Percentiles rank a stretch among this genome's conserved stretches.
These are phyloP conservation scores for Paraleonurus japonicus DNA, from an alignment of 257 asterid genomes.

Conservation along the genomic window DNA sequence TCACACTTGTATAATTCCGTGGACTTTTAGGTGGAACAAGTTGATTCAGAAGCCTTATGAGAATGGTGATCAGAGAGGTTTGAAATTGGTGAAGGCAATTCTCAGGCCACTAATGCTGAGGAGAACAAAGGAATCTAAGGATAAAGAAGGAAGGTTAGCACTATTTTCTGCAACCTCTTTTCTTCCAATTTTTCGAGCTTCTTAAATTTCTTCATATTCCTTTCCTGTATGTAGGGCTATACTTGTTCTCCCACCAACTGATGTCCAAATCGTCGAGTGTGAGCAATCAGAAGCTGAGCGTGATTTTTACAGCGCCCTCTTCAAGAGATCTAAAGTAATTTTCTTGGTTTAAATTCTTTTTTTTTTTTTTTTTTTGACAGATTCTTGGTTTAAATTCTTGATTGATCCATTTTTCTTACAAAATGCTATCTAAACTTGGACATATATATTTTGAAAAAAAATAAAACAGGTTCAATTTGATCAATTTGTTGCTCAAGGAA, in stretches of 20 bases:
- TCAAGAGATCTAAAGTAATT: slow-evolving; percentile 77
- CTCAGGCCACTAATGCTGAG: slow-evolving; percentile 78
- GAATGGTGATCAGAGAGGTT: slow-evolving; percentile 68
- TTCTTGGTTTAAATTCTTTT: background rate
- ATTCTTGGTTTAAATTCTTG: background rate
- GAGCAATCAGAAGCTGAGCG: slow-evolving; percentile 71
- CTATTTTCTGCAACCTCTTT: background rate
- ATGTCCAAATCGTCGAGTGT: slow-evolving; percentile 60
- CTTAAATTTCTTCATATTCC: background rate
- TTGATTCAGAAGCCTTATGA: slow-evolving; percentile 79
- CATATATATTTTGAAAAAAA: slow-evolving; percentile 10
- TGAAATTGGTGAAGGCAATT: slow-evolving; percentile 74
- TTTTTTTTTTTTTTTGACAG: too few relatives aligned
- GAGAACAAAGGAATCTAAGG: slow-evolving; percentile 85
- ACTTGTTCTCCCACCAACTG: slow-evolving; percentile 88
- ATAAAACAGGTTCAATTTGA: slow-evolving; percentile 72
- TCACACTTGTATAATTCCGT: background rate
- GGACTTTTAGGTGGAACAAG: slow-evolving; percentile 71
- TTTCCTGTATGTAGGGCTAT: slow-evolving; percentile 51
- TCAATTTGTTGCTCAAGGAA: slow-evolving; percentile 87
- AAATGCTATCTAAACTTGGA: background rate
- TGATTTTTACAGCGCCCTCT: slow-evolving; percentile 78
- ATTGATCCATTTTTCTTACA: background rate
- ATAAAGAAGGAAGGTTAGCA: slow-evolving; percentile 71
- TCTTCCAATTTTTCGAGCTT: background rate